Evolutionary conservation across 805 yeast genomes (phyloP).

Genomic region (Cyberlindnera japonica): DNA sequence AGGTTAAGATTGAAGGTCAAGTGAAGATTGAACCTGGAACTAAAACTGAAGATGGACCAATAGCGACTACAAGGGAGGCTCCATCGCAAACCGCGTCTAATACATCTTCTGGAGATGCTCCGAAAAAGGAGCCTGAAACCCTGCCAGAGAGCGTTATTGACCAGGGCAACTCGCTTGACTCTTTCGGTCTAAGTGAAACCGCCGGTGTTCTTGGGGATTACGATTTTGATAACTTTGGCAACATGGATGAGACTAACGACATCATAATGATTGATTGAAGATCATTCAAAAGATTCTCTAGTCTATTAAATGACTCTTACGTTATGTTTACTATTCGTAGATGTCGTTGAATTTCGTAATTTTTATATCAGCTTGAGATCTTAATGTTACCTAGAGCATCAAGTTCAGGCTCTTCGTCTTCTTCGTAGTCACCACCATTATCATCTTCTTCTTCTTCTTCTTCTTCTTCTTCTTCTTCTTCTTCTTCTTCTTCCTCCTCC

Average conservation of each 20-base stretch:
- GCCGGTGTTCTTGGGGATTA: conserved; percentile 16
- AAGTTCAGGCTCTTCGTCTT: conserved; percentile 19
- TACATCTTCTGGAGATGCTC: neutral
- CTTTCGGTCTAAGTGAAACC: conserved; percentile 12
- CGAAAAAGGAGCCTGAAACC: neutral
- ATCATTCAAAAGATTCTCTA: neutral
- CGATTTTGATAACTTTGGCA: conserved; percentile 18
- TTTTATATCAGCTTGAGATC: conserved; percentile 6
- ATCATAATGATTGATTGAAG: conserved; percentile 17
- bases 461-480: conserved; percentile 24
- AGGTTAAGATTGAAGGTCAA: neutral
- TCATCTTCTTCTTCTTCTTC: conserved; percentile 27
- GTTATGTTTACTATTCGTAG: no score
- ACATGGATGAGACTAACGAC: conserved; percentile 18
- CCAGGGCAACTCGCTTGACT: neutral
- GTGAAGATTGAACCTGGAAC: neutral
- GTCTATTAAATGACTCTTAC: no score
- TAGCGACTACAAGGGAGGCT: no score
- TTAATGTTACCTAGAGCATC: conserved; percentile 23
- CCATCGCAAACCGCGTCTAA: no score
- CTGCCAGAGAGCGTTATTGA: neutral
- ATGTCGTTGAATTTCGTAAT: neutral
- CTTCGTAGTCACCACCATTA: conserved; percentile 18
- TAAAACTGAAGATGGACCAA: neutral
- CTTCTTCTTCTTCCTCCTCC: conserved; percentile 21